Evolutionary conservation across 352 stramenopile species (phyloP), one percentile per base, ranked within the genome.

Genomic region (Globisporangium radiosum): DNA sequence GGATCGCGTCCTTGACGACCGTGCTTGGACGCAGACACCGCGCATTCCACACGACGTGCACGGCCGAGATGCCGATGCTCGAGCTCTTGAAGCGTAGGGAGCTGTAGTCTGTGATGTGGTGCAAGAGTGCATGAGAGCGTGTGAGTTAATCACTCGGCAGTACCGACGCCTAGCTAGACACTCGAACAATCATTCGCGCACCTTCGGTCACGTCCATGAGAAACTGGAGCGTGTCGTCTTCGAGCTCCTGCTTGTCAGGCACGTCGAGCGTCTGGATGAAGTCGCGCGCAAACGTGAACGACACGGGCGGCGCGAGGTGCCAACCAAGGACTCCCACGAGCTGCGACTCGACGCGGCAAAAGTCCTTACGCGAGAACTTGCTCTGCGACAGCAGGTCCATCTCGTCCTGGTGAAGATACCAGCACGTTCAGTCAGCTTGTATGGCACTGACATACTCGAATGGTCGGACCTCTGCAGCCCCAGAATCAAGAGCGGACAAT

Each of bases 361-460:
- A 72, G 45, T 79, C 69, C 8, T 67, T 13, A 5, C 71, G 72
- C 10, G 65, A 65, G 60, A 80, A 82, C 54, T 78, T 82, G 55
- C 62, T 55, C 38, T 80, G 71, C 14, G 66, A 82, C 25, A 82
- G 54, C 51, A 80, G 42, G 43, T 80, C 65, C 66, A 82, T 80
- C 55, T 82, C 73, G 38, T 82, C 71, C 69, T 76, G 50, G 6
- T 19, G 15, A 59, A 10, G 19, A 36, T 43, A 53, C 19, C 11
- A 52, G 48, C 19, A 33, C 25, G 25, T 33, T 33, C 25, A 33
- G 25, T 33, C 25, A 33, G 25, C 25, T 33, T 33, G 25, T 3
- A 33, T 33, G 25, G 25, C 25, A 33, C 25, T 3, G 25, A 33
- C 25, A 33, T 3, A 33, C 25, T 33, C 25, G 25, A 33, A 33